These are phyloP conservation scores for Sequoia sempervirens DNA, from an alignment of 75 land plant species.

Conservation along the genomic window DNA sequence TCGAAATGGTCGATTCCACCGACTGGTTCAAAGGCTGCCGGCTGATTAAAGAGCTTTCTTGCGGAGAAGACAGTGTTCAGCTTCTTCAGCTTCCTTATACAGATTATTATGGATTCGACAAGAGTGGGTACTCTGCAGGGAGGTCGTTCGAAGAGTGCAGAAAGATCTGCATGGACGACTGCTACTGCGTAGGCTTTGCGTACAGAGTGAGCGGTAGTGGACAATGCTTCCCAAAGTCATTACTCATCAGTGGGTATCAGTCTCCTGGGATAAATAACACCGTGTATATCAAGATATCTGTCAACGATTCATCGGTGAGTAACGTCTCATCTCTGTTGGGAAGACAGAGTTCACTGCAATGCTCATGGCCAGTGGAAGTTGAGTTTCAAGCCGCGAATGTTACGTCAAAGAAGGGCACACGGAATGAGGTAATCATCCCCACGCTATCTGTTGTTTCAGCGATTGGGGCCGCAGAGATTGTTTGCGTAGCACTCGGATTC, in stretches of 20 bases:
- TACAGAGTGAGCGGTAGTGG: slow-evolving; percentile 23
- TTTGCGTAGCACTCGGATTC: too few species aligned
- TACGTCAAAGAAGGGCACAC: not conserved
- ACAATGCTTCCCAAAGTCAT: slow-evolving; percentile 21
- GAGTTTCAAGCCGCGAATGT: not conserved
- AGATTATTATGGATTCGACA: slow-evolving; percentile 3
- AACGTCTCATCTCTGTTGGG: not conserved
- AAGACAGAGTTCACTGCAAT: not conserved
- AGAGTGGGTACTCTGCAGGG: not conserved
- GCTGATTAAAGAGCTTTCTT: not conserved
- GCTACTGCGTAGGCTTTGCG: slow-evolving; percentile 21
- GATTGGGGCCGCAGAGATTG: slow-evolving; percentile 14
- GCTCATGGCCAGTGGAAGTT: too few species aligned
- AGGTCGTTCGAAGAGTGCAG: slow-evolving; percentile 22
- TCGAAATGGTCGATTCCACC: not conserved
- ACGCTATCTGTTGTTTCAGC: slow-evolving; percentile 17
- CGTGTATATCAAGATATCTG: slow-evolving; percentile 24
- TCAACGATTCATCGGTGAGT: not conserved
- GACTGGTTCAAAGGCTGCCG: not conserved
- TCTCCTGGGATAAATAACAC: slow-evolving; percentile 12
- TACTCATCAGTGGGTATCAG: slow-evolving; percentile 29
- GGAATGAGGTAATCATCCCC: slow-evolving; percentile 4
- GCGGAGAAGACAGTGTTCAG: too few species aligned
- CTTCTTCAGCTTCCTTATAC: not conserved
- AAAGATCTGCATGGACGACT: slow-evolving; percentile 22